phyloP scores from a whole-genome alignment of 2,329 filamentous ascomycete genomes.

The Cryphonectria carpinicola region DNA sequence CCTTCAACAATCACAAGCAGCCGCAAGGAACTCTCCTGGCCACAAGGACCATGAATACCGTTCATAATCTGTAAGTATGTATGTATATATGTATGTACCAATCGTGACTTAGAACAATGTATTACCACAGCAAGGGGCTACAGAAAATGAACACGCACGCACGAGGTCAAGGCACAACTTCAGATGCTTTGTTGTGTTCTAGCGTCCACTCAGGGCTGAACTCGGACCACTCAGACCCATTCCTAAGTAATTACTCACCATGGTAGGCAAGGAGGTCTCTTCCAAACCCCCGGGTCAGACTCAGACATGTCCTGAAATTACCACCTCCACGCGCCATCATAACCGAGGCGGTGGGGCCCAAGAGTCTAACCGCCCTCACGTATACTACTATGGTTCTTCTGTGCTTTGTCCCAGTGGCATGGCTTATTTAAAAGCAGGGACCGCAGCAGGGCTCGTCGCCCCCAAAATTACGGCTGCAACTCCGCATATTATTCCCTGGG shows the following conservation, averaged over 20 bases:
- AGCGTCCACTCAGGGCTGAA: not conserved
- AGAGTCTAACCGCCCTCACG: not conserved
- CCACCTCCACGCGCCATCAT: not conserved
- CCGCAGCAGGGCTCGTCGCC: not conserved
- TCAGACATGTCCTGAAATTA: not conserved
- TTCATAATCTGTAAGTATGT: not conserved
- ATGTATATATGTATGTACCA: not conserved
- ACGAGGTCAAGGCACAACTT: not conserved
- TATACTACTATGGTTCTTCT: not conserved
- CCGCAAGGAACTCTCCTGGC: not conserved
- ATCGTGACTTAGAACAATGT: not conserved
- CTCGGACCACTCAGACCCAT: not conserved
- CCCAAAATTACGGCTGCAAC: not conserved
- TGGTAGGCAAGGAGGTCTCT: not conserved
- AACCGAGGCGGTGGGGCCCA: not conserved
- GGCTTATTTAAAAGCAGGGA: not conserved
- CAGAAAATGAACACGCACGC: not conserved
- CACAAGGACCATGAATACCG: not conserved
- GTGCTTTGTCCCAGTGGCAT: not conserved
- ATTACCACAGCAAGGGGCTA: not conserved
- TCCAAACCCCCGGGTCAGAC: not conserved
- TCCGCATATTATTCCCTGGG: not conserved
- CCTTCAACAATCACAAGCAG: not conserved
- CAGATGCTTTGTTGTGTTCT: slow-evolving; percentile 4
- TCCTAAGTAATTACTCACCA: not conserved